Conservation (phyloP, 75 land plant genomes). For the Isoetes taiwanensis region DNA sequence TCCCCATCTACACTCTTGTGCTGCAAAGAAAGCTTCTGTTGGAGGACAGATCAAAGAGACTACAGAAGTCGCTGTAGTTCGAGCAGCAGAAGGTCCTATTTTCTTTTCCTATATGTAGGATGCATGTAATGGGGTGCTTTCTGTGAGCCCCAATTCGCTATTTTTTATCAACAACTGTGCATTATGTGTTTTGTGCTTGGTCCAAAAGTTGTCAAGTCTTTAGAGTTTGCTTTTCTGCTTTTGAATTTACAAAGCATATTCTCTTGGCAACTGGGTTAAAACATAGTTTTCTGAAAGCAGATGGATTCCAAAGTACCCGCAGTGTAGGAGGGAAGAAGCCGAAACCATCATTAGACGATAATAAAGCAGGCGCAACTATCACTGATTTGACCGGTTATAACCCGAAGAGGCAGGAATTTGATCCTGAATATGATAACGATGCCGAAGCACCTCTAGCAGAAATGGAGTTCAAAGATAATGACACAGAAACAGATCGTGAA, state of each 20-base stretch:
- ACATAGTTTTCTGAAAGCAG: no score
- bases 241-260: no score
- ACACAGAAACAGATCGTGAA: slow-evolving; percentile 72
- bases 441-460: slow-evolving; percentile 90
- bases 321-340: slow-evolving; percentile 91
- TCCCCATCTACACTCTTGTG: slow-evolving; percentile 29
- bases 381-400: slow-evolving; percentile 70
- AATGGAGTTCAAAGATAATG: slow-evolving; percentile 95
- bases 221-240: no score
- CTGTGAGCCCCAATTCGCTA: no score
- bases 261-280: no score
- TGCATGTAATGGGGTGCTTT: no score
- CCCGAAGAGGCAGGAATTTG: slow-evolving; percentile 92
- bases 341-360: slow-evolving; percentile 29
- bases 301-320: slow-evolving; percentile 45
- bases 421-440: slow-evolving; percentile 94
- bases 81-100: no score
- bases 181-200: no score
- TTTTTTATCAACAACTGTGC: no score
- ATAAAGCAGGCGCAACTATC: slow-evolving; percentile 39
- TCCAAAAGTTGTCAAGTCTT: no score
- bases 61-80: slow-evolving; percentile 29
- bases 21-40: neutral
- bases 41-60: slow-evolving; percentile 39
- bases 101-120: no score